Evolutionary conservation across 1,284 basidiomycete genomes (phyloP).

Genomic region (Ustilago curta): DNA sequence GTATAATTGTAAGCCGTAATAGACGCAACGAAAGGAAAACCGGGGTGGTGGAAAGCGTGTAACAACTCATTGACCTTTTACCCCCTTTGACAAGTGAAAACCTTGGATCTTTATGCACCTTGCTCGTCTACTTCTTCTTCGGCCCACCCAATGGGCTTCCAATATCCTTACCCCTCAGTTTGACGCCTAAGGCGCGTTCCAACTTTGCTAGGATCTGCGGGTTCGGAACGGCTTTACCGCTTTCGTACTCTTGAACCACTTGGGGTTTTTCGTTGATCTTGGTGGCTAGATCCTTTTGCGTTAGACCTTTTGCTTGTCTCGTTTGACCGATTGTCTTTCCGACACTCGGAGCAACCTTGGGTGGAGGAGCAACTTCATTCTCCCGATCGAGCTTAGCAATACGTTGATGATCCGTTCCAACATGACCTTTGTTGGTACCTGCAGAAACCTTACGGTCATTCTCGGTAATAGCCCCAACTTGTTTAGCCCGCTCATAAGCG

Average conservation of each 20-base stretch:
- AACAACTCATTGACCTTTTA: too few species aligned
- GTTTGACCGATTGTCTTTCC: slow-evolving; percentile 88
- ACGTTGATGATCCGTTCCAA: slow-evolving; percentile 64
- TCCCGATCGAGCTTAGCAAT: slow-evolving; percentile 67
- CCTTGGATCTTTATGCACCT: too few species aligned
- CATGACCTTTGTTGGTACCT: slow-evolving; percentile 65
- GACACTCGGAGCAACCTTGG: slow-evolving; percentile 82
- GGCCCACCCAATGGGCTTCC: slow-evolving; percentile 58
- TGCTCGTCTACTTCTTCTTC: slow-evolving; percentile 53
- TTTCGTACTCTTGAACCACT: slow-evolving; percentile 87
- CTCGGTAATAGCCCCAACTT: slow-evolving; percentile 71
- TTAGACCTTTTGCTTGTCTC: slow-evolving; percentile 80
- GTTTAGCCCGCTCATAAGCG: slow-evolving; percentile 68
- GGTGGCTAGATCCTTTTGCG: slow-evolving; percentile 94
- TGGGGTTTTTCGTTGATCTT: slow-evolving; percentile 91
- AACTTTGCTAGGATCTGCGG: slow-evolving; percentile 90
- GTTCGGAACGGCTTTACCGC: slow-evolving; percentile 86
- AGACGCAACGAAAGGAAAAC: too few species aligned
- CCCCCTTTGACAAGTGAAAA: too few species aligned
- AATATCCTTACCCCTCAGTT: slow-evolving; percentile 74
- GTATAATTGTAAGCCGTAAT: too few species aligned
- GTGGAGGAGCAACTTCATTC: slow-evolving; percentile 94
- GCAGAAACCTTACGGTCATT: slow-evolving; percentile 70
- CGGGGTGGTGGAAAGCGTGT: too few species aligned
- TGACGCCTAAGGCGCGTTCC: slow-evolving; percentile 88